Percentiles rank a stretch among this genome's conserved stretches.
These are phyloP conservation scores for Aethionema arabicum DNA, from an alignment of 345 rosid genomes.

Conservation along the genomic window DNA sequence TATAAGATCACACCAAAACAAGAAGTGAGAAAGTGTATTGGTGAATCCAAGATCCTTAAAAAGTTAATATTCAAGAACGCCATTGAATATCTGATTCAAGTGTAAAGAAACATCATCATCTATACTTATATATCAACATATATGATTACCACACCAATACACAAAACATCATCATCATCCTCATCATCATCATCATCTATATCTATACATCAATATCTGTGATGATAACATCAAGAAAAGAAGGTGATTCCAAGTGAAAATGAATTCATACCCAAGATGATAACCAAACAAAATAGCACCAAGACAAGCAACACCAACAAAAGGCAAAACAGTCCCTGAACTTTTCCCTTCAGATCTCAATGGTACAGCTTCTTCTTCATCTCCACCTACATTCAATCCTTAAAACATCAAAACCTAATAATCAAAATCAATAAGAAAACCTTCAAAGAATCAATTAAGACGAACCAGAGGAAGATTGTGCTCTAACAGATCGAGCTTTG, in stretches of 20 bases:
- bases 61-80: too few species aligned
- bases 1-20: too few species aligned
- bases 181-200: conserved; percentile 1
- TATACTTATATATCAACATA: too few species aligned
- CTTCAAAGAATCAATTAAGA: conserved; percentile 3
- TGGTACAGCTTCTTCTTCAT: conserved; percentile 56
- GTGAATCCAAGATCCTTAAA: too few species aligned
- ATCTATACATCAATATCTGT: neutral
- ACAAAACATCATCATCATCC: conserved; percentile 4
- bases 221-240: neutral
- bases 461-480: conserved; percentile 76
- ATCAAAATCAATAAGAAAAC: neutral
- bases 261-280: conserved; percentile 74
- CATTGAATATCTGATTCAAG: too few species aligned
- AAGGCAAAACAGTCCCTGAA: conserved; percentile 81
- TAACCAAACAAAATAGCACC: conserved; percentile 97
- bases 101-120: too few species aligned
- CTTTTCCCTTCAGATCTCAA: conserved; percentile 49
- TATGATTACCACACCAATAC: too few species aligned
- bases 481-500: conserved; percentile 59
- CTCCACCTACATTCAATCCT: conserved; percentile 53
- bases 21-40: too few species aligned
- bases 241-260: conserved; percentile 7
- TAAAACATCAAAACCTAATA: conserved; percentile 10
- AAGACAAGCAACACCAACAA: conserved; percentile 89